phyloP scores from a whole-genome alignment of 2,329 filamentous ascomycete genomes.

The Sarocladium kiliense region DNA sequence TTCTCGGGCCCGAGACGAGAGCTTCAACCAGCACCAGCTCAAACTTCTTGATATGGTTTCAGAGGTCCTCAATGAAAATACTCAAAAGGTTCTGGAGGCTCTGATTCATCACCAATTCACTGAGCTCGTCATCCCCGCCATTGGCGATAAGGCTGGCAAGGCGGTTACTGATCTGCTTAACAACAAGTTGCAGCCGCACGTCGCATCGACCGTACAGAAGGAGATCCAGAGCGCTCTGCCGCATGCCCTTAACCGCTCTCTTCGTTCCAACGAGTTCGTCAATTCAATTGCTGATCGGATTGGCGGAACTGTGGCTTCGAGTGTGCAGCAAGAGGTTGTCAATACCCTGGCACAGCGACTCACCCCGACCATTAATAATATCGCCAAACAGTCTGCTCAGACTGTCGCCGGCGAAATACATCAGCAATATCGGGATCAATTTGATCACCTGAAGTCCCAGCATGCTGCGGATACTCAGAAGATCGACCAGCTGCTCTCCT shows the following conservation, averaged over 20 bases:
- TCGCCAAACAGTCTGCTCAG: conserved; percentile 62
- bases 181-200: conserved; percentile 59
- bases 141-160: conserved; percentile 62
- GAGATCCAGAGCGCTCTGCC: conserved; percentile 71
- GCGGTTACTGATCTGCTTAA: conserved; percentile 69
- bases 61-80: conserved; percentile 56
- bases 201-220: conserved; percentile 62
- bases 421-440: conserved; percentile 48
- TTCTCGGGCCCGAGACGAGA: conserved; percentile 42
- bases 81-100: conserved; percentile 66
- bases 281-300: conserved; percentile 67
- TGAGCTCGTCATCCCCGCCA: conserved; percentile 66
- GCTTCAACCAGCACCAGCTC: conserved; percentile 47
- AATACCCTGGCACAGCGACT: conserved; percentile 57
- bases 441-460: conserved; percentile 46
- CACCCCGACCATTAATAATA: conserved; percentile 59
- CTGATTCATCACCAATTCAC: conserved; percentile 75
- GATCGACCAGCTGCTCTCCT: conserved; percentile 65
- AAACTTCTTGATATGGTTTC: conserved; percentile 54
- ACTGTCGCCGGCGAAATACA: conserved; percentile 66
- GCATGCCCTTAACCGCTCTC: conserved; percentile 42
- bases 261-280: conserved; percentile 70
- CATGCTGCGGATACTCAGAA: conserved; percentile 51
- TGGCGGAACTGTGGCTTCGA: conserved; percentile 57
- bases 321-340: conserved; percentile 65